A percentile compares a stretch with the other conserved stretches of the same genome.
phyloP scores from a whole-genome alignment of 23 red algal genomes.

The Gracilaria vermiculophylla region DNA sequence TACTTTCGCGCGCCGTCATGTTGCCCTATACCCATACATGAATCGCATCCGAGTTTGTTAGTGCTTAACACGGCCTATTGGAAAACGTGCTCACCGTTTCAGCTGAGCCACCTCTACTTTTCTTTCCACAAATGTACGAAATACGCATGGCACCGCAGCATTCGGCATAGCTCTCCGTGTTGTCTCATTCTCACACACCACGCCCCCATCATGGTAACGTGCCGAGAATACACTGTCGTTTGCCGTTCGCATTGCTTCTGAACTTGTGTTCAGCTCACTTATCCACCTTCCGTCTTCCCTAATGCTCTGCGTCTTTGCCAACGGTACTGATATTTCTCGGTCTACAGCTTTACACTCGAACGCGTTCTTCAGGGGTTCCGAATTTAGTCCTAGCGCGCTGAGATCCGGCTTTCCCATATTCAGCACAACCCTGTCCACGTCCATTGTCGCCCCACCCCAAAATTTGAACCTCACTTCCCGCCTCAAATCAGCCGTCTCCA shows the following conservation, averaged over 20 bases:
- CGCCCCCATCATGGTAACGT: conserved; percentile 69
- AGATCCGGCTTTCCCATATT: conserved; percentile 68
- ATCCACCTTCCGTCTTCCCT: conserved; percentile 70
- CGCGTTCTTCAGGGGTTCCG: conserved; percentile 38
- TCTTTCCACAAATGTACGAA: conserved; percentile 29
- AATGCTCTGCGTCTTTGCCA: conserved; percentile 63
- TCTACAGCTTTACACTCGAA: conserved; percentile 29
- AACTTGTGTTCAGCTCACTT: conserved; percentile 22
- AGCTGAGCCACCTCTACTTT: neutral
- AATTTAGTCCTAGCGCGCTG: conserved; percentile 24
- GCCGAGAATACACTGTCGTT: neutral
- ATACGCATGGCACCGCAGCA: conserved; percentile 49
- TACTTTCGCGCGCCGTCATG: neutral
- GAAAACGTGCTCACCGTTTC: conserved; percentile 3
- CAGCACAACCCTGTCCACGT: conserved; percentile 8
- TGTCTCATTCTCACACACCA: neutral
- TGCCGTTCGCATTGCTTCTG: neutral
- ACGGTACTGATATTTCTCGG: neutral
- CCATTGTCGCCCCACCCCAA: conserved; percentile 6
- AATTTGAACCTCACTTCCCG: neutral
- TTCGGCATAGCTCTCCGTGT: too few species aligned
- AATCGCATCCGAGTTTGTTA: conserved; percentile 22
- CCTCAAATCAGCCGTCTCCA: neutral
- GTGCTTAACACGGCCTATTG: conserved; percentile 14
- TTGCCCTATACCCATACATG: neutral